These are phyloP conservation scores for Exutisphaerella laricina DNA, from an alignment of 2,329 filamentous ascomycete species.

Conservation along the genomic window DNA sequence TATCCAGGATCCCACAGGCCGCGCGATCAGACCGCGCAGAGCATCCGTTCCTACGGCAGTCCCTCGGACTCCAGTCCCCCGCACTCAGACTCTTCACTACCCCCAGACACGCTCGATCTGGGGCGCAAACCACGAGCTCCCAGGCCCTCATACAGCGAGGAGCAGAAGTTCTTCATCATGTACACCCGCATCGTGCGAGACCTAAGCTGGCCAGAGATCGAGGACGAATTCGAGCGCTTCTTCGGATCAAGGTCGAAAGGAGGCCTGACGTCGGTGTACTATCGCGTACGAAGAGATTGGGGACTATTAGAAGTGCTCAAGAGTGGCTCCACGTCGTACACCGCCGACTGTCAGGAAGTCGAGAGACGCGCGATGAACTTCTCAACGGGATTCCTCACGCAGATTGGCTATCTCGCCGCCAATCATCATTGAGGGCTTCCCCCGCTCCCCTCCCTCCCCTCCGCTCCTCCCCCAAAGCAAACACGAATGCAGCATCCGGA, in stretches of 20 bases:
- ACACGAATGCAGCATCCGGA: too few species aligned
- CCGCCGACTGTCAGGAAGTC: constrained; percentile 25
- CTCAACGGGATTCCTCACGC: constrained; percentile 26
- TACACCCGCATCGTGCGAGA: constrained; percentile 27
- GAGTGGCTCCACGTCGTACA: constrained; percentile 24
- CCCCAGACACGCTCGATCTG: background rate
- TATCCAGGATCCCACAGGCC: too few species aligned
- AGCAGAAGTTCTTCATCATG: constrained; percentile 34
- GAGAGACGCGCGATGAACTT: constrained; percentile 25
- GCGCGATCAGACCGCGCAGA: background rate
- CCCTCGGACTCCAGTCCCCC: background rate
- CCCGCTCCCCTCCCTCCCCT: too few species aligned
- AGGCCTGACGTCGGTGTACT: constrained; percentile 33
- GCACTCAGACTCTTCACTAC: constrained; percentile 1
- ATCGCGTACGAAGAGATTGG: constrained; percentile 31
- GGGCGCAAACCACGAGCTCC: constrained; percentile 23
- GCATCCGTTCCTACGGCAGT: background rate
- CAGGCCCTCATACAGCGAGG: constrained; percentile 31
- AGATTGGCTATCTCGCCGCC: constrained; percentile 28
- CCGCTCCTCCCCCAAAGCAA: too few species aligned
- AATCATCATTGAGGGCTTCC: too few species aligned
- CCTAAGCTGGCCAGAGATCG: constrained; percentile 29
- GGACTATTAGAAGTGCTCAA: constrained; percentile 32
- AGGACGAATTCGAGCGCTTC: constrained; percentile 23
- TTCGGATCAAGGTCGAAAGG: constrained; percentile 28